Percentiles rank a stretch among this genome's conserved stretches.
Evolutionary conservation across 2,329 filamentous ascomycete genomes (phyloP).

Genomic region (Ascochyta lentis): DNA sequence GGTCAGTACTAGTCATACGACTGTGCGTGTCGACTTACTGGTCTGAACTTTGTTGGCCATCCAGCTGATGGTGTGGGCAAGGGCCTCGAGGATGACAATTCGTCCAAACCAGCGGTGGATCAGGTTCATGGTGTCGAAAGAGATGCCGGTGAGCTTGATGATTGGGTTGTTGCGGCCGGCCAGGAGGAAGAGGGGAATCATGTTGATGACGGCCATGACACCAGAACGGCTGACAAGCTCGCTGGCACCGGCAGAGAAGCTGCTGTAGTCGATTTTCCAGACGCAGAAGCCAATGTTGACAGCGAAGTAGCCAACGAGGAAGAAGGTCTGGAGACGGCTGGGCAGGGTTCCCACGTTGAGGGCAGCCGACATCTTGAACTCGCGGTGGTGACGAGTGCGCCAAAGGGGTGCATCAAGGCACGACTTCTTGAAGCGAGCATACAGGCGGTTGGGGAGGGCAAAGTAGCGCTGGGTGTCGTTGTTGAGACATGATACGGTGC

Average conservation of each 20-base stretch:
- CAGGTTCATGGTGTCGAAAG: constrained; percentile 83
- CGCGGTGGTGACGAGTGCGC: constrained; percentile 57
- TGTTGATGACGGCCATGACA: constrained; percentile 74
- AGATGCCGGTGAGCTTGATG: constrained; percentile 73
- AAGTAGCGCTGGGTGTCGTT: constrained; percentile 85
- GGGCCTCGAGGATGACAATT: constrained; percentile 72
- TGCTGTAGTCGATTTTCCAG: constrained; percentile 65
- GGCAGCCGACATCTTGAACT: constrained; percentile 58
- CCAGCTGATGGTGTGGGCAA: constrained; percentile 70
- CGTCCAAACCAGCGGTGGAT: constrained; percentile 82
- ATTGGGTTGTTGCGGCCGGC: constrained; percentile 80
- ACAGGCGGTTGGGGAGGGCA: constrained; percentile 63
- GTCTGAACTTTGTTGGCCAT: constrained; percentile 54
- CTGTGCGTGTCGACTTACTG: constrained; percentile 29
- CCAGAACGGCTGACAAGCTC: constrained; percentile 70
- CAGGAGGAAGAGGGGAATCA: constrained; percentile 77
- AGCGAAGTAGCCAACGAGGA: constrained; percentile 57
- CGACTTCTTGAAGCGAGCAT: constrained; percentile 55
- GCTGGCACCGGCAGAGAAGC: constrained; percentile 78
- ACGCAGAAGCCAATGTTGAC: constrained; percentile 56
- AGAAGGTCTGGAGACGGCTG: constrained; percentile 56
- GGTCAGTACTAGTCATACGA: constrained; percentile 15
- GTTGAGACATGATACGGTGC: constrained; percentile 76
- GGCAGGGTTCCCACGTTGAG: constrained; percentile 59
- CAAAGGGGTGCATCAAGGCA: constrained; percentile 57